These are phyloP conservation scores for Candida wancherniae DNA, from an alignment of 805 yeast genomes.

Conservation along the genomic window DNA sequence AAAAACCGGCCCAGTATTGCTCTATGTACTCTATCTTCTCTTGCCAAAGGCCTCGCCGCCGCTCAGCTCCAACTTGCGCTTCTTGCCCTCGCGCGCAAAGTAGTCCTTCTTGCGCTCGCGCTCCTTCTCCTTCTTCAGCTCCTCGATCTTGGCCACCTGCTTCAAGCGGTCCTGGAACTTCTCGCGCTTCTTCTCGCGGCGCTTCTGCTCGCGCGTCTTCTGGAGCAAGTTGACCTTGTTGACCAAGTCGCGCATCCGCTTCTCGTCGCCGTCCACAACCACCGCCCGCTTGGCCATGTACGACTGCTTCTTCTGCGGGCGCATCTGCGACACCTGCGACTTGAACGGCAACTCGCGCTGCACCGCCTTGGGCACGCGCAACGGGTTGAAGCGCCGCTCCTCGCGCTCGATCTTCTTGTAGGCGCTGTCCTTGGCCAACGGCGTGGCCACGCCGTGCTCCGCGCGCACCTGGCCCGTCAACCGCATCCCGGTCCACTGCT, in stretches of 20 bases:
- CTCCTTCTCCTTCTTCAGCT: constrained; percentile 65
- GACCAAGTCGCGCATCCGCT: constrained; percentile 85
- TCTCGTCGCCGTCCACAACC: constrained; percentile 86
- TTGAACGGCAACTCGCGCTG: constrained; percentile 82
- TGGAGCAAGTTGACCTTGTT: constrained; percentile 81
- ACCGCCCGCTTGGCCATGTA: constrained; percentile 90
- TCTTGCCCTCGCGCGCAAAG: constrained; percentile 67
- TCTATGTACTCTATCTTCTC: no score
- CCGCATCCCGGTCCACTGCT: constrained; percentile 95
- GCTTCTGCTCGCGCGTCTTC: constrained; percentile 79
- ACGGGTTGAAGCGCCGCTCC: constrained; percentile 80
- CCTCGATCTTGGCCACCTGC: constrained; percentile 71
- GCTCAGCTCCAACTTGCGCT: constrained; percentile 40
- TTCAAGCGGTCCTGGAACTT: constrained; percentile 72
- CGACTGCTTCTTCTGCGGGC: constrained; percentile 77
- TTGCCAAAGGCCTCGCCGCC: constrained; percentile 32
- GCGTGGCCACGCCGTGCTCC: constrained; percentile 60
- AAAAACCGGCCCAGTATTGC: no score
- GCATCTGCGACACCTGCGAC: constrained; percentile 85
- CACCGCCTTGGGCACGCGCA: constrained; percentile 77
- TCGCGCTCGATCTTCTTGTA: constrained; percentile 73
- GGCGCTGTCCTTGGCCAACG: constrained; percentile 46
- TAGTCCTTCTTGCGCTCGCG: constrained; percentile 83
- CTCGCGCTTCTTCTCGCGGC: constrained; percentile 64
- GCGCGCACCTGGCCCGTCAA: constrained; percentile 92